Evolutionary conservation across 345 rosid genomes (phyloP).

Genomic region (Boechera retrofracta): DNA sequence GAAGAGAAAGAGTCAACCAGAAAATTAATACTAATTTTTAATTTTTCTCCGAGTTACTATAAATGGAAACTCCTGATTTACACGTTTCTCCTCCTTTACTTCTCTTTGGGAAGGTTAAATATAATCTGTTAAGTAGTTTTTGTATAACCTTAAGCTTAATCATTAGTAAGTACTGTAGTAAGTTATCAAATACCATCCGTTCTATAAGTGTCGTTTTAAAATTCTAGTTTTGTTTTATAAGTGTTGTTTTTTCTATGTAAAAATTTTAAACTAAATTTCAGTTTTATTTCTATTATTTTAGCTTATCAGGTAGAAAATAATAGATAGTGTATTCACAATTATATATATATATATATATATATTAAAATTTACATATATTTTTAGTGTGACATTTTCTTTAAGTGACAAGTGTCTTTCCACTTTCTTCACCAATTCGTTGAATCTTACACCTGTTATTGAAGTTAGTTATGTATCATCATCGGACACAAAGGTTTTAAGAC

Average conservation of each 20-base stretch:
- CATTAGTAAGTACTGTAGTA: background rate
- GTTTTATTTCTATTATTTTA: background rate
- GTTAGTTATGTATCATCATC: constrained; percentile 39
- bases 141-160: background rate
- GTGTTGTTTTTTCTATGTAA: too few relatives aligned
- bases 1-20: constrained; percentile 39
- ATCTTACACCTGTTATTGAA: constrained; percentile 24
- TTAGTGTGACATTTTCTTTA: too few relatives aligned
- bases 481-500: constrained; percentile 7
- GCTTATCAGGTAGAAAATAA: too few relatives aligned
- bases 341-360: background rate
- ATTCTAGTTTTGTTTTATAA: background rate
- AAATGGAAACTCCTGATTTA: constrained; percentile 32
- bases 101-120: constrained; percentile 2
- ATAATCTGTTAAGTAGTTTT: background rate
- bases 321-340: background rate
- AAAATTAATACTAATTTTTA: constrained; percentile 1
- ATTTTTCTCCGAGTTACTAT: constrained; percentile 5
- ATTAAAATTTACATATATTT: background rate
- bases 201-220: background rate
- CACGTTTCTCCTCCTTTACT: constrained; percentile 36
- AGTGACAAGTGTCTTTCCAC: constrained; percentile 38
- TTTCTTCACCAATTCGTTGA: constrained; percentile 31
- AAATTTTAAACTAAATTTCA: too few relatives aligned
- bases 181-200: background rate